phyloP scores from a whole-genome alignment of 2,329 filamentous ascomycete genomes.

The Emergomyces orientalis region DNA sequence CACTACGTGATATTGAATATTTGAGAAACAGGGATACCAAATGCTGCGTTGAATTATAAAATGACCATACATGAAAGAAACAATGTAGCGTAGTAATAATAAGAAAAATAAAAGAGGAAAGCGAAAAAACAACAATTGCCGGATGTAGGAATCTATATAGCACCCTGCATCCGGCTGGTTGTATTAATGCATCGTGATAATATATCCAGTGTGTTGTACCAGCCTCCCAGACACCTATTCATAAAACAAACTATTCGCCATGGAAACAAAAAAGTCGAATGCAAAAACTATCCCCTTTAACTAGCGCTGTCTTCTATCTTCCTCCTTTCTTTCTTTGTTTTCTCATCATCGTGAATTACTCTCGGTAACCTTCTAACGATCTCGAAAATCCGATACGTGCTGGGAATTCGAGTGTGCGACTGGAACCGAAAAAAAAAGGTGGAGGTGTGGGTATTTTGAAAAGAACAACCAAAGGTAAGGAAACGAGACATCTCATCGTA shows the following conservation, averaged over 20 bases:
- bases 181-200: not conserved
- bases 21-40: not conserved
- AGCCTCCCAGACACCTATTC: conserved; percentile 1
- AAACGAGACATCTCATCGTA: conserved; percentile 1
- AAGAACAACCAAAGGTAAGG: not conserved
- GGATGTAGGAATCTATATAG: not conserved
- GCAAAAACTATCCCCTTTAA: conserved; percentile 11
- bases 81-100: not conserved
- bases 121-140: not conserved
- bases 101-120: not conserved
- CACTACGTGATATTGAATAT: not conserved
- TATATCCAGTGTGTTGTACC: not conserved
- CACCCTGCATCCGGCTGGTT: not conserved
- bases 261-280: not conserved
- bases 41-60: not conserved
- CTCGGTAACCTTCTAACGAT: not conserved
- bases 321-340: not conserved
- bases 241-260: not conserved
- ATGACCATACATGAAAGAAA: not conserved
- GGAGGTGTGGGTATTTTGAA: not conserved
- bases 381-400: not conserved
- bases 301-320: not conserved
- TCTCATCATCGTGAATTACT: not conserved
- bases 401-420: not conserved
- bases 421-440: not conserved